Base-by-base conservation (phyloP, 208 protist species). In the Leishmania gerbilli region DNA sequence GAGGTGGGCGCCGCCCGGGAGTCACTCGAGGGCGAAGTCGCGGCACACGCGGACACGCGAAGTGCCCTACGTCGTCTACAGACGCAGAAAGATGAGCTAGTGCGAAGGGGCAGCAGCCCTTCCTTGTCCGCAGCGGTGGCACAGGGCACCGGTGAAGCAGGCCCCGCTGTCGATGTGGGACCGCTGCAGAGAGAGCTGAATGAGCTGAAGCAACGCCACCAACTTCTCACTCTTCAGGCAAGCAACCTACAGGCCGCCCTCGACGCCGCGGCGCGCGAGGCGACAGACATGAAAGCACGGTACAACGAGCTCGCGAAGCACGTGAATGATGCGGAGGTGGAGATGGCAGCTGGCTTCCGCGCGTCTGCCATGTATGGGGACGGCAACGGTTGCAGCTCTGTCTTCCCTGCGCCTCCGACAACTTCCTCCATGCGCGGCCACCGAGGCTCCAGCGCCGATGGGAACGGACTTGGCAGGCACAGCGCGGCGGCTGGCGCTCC, bases 241-340 rank as follows among this genome's bases (percentile, higher is more conserved):
- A 77, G 92, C 74, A 88, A 91, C 71, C 79, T 80, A 65, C 88
- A 93, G 72, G 85, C 88, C 15, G 81, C 87, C 13, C 67, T 95
- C 19, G 89, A 92, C 71, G 81, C 88, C 31, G 85, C 83, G 11
- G 47, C 83, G 76, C 82, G 88, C 8, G 88, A 93, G 60, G 80
- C 84, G 34, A 84, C 80, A 4, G 88, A 95, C 40, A 83, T 91
- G 87, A 90, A 86, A 24, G 74, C 77, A 34, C 85, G 88, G 1
- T 93, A 85, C 81, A 90, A 93, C 64, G 83, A 83, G 17, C 71
- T 89, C 37, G 86, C 82, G 34, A 82, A 83, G 49, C 84, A 88
- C 37, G 79, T 92, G 49, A 75, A 86, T 31, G 91, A 95, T 75
- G 87, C 85, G 13, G 84, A 83, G 69, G 77, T 84, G 47, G 84